Percentiles rank a stretch among this genome's conserved stretches.
These are phyloP conservation scores for Micromonas pusilla DNA, from an alignment of 139 green algal genomes.

Conservation along the genomic window DNA sequence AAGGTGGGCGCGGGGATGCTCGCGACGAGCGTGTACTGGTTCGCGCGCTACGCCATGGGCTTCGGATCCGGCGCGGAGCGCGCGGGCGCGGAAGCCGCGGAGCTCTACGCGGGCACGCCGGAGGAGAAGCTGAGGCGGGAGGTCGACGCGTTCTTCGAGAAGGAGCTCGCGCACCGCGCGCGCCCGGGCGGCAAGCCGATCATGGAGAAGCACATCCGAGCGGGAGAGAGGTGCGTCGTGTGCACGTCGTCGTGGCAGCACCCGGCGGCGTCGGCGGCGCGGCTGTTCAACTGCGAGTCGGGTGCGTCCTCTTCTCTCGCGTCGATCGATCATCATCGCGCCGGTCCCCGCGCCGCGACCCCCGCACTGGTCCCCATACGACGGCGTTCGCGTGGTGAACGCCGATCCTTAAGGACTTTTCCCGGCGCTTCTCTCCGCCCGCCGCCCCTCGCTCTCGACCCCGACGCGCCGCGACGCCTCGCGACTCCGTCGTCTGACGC, in stretches of 20 bases:
- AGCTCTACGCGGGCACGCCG: neutral
- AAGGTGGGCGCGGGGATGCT: neutral
- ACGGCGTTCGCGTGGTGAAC: too few species aligned
- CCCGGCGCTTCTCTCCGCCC: too few species aligned
- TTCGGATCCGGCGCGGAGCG: conserved; percentile 1
- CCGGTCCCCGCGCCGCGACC: too few species aligned
- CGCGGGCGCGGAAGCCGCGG: conserved; percentile 4
- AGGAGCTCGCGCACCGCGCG: conserved; percentile 1
- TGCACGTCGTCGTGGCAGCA: conserved; percentile 24
- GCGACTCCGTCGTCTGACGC: too few species aligned
- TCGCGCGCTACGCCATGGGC: conserved; percentile 15
- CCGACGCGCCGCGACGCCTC: too few species aligned
- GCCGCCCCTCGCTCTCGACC: too few species aligned
- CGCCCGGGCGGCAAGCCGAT: neutral
- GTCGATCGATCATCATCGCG: too few species aligned
- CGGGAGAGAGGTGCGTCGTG: neutral
- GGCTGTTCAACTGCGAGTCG: conserved; percentile 8
- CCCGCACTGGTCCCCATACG: too few species aligned
- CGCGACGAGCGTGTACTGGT: conserved; percentile 14
- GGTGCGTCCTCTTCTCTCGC: too few species aligned
- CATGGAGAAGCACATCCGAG: neutral
- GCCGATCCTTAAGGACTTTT: too few species aligned
- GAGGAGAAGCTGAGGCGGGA: neutral
- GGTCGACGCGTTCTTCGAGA: conserved; percentile 3
- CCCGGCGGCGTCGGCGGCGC: neutral